Percentiles rank a stretch among this genome's conserved stretches.
Conservation (phyloP, 176 grass and related monocot species). For the Aechmea fasciata region DNA sequence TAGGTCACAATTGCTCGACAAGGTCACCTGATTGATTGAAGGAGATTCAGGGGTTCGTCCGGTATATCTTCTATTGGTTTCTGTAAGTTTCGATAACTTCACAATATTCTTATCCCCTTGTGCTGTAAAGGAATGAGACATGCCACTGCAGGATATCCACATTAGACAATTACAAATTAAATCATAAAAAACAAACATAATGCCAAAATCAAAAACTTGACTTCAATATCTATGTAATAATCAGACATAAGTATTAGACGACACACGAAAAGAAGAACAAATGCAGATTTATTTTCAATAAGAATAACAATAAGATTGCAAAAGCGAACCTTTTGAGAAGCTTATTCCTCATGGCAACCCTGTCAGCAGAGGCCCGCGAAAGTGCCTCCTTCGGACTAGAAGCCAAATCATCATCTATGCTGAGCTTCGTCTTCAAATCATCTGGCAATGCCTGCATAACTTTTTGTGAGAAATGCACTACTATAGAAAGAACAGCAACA, state of each 20-base stretch:
- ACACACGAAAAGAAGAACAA: background rate
- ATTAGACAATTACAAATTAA: slow-evolving; percentile 20
- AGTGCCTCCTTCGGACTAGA: slow-evolving; percentile 91
- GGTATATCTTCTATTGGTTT: slow-evolving; percentile 65
- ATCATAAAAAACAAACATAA: background rate
- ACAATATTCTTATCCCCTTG: slow-evolving; percentile 81
- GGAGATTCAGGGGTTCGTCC: slow-evolving; percentile 40
- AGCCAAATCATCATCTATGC: slow-evolving; percentile 81
- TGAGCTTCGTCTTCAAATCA: slow-evolving; percentile 91
- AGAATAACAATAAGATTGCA: slow-evolving; percentile 19
- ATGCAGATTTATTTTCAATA: background rate
- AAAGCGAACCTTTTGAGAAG: slow-evolving; percentile 54
- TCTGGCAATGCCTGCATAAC: slow-evolving; percentile 80
- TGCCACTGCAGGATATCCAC: slow-evolving; percentile 43
- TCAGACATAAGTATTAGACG: background rate
- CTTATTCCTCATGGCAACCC: slow-evolving; percentile 57
- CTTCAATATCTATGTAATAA: background rate
- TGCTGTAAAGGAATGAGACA: slow-evolving; percentile 85
- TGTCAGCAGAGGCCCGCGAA: slow-evolving; percentile 68
- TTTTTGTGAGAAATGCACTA: slow-evolving; percentile 14
- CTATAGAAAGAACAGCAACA: background rate
- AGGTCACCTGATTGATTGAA: slow-evolving; percentile 57
- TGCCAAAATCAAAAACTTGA: background rate
- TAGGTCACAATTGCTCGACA: background rate
- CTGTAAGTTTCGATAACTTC: slow-evolving; percentile 69